Evolutionary conservation across 2,329 filamentous ascomycete genomes (phyloP).

Genomic region (Penicillium hesseltinei): DNA sequence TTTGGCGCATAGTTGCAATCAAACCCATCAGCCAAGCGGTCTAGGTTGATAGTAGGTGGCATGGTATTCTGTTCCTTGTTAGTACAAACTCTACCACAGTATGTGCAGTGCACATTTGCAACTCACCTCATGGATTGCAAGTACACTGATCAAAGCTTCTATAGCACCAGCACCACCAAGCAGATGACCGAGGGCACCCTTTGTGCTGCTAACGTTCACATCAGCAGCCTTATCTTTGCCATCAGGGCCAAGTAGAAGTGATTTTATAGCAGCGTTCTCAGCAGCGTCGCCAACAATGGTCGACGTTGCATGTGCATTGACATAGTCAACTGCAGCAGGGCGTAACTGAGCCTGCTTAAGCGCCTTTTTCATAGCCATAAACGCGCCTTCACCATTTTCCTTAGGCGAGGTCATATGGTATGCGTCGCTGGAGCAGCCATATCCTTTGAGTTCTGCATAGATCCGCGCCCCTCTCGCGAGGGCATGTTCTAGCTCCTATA

Average conservation of each 20-base stretch:
- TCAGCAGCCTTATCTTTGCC: constrained; percentile 61
- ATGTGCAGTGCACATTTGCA: not conserved
- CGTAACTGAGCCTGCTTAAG: constrained; percentile 68
- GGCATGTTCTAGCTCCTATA: constrained; percentile 78
- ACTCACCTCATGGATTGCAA: constrained; percentile 75
- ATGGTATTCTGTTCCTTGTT: constrained; percentile 62
- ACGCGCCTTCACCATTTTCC: constrained; percentile 77
- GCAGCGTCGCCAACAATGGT: constrained; percentile 83
- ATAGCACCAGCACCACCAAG: constrained; percentile 88
- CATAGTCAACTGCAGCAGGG: constrained; percentile 75
- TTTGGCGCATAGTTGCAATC: constrained; percentile 83
- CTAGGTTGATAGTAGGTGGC: constrained; percentile 83
- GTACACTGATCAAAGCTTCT: constrained; percentile 80
- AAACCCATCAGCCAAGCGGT: constrained; percentile 63
- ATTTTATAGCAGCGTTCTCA: constrained; percentile 78
- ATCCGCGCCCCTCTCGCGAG: constrained; percentile 73
- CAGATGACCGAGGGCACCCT: constrained; percentile 87
- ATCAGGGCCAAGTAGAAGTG: constrained; percentile 70
- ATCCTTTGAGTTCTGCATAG: constrained; percentile 85
- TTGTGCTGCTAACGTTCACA: constrained; percentile 87
- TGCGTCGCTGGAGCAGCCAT: constrained; percentile 87
- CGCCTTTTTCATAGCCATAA: constrained; percentile 80
- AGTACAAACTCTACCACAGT: not conserved
- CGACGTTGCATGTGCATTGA: constrained; percentile 94
- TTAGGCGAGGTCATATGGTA: constrained; percentile 90